These are phyloP conservation scores for Panaeolus papilionaceus DNA, from an alignment of 768 basidiomycete genomes.

Conservation along the genomic window DNA sequence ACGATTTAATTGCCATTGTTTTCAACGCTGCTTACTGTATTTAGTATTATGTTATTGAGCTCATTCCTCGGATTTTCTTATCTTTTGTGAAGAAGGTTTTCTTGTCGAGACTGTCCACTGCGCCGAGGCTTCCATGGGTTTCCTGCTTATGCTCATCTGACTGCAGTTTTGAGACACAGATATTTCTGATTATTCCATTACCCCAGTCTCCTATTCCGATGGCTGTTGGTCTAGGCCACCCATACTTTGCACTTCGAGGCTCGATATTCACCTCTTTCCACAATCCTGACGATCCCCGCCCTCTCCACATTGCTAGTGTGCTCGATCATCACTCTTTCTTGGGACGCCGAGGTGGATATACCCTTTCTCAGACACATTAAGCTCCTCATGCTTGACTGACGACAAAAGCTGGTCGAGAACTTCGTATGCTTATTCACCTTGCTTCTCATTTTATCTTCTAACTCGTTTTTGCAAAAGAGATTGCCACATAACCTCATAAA, in stretches of 20 bases:
- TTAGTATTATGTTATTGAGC: conserved; percentile 29
- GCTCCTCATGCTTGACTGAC: neutral
- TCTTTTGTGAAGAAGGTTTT: conserved; percentile 22
- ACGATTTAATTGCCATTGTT: conserved; percentile 26
- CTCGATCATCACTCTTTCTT: neutral
- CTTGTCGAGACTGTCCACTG: conserved; percentile 17
- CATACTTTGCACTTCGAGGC: neutral
- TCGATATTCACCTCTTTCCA: neutral
- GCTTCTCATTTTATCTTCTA: conserved; percentile 10
- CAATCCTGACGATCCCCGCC: neutral
- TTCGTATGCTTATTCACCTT: conserved; percentile 8
- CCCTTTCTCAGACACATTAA: conserved; percentile 3
- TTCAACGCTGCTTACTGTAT: conserved; percentile 35
- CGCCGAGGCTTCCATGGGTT: conserved; percentile 35
- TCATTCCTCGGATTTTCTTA: conserved; percentile 28
- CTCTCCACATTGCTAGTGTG: conserved; percentile 5
- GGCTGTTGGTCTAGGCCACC: neutral
- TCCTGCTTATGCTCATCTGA: conserved; percentile 9
- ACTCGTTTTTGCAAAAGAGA: conserved; percentile 5
- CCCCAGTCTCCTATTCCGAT: neutral
- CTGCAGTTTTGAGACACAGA: conserved; percentile 9
- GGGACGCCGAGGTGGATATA: conserved; percentile 4
- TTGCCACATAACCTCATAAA: conserved; percentile 7
- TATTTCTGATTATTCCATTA: neutral
- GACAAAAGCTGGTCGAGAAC: conserved; percentile 14